phyloP scores from a whole-genome alignment of 257 asterid species.

The Capsicum rhomboideum region DNA sequence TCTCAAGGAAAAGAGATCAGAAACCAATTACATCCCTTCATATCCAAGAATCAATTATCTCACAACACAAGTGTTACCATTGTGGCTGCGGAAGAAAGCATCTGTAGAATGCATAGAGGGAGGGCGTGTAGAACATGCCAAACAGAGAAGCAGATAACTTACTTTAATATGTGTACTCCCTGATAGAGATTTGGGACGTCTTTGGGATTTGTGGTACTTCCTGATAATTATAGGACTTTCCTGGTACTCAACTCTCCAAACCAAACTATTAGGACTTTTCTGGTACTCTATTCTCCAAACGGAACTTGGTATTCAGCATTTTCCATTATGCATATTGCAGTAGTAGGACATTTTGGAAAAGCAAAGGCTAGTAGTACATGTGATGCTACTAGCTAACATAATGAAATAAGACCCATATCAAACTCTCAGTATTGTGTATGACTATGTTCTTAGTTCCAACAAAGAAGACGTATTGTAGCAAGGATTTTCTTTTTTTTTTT shows the following conservation, averaged over 20 bases:
- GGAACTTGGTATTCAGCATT: not conserved
- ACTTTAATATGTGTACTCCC: not conserved
- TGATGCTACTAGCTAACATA: not conserved
- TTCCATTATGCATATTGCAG: not conserved
- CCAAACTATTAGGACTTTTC: not conserved
- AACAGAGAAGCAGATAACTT: not conserved
- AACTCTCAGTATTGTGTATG: not conserved
- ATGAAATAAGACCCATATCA: not conserved
- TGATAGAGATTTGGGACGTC: not conserved
- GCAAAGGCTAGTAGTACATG: not conserved
- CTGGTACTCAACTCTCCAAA: not conserved
- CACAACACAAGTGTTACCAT: not conserved
- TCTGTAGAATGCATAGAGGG: not conserved
- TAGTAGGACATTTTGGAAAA: not conserved
- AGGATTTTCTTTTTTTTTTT: too few relatives aligned
- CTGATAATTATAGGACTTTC: not conserved
- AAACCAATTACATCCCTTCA: not conserved
- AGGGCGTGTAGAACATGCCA: not conserved
- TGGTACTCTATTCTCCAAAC: not conserved
- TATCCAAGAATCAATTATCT: not conserved
- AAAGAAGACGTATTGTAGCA: not conserved
- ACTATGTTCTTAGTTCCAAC: not conserved
- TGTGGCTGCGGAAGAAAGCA: not conserved
- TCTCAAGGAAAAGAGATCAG: not conserved
- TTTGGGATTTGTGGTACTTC: not conserved